Conservation (phyloP, 202 grass and related monocot genomes). For the Digitaria exilis region DNA sequence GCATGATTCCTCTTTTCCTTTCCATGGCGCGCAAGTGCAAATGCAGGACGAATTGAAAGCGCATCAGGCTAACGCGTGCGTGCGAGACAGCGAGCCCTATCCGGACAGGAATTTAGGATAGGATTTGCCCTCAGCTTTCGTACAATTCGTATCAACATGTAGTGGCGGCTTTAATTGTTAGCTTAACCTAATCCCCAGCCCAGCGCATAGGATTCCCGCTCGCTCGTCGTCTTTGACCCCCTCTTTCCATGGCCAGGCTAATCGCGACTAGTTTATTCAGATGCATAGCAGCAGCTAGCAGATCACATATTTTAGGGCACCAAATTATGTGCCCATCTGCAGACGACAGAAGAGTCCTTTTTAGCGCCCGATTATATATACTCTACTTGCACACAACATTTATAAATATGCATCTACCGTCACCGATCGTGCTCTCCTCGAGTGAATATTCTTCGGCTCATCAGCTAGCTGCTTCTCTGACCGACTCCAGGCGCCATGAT, state of each 20-base stretch:
- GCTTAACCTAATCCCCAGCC: not conserved
- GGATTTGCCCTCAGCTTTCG: conserved; percentile 44
- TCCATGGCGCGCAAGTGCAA: not conserved
- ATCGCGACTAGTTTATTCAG: not conserved
- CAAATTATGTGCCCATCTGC: conserved; percentile 34
- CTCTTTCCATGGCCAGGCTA: not conserved
- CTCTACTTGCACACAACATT: not conserved
- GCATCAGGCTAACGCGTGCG: not conserved
- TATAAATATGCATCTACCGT: not conserved
- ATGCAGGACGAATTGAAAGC: not conserved
- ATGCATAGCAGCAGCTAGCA: not conserved
- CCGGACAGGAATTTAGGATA: conserved; percentile 46
- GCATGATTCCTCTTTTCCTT: not conserved
- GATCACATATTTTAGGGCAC: not conserved
- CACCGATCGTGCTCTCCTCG: conserved; percentile 23
- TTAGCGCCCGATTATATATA: conserved; percentile 8
- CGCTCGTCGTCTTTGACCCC: conserved; percentile 25
- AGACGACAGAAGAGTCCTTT: conserved; percentile 44
- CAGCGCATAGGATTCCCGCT: conserved; percentile 48
- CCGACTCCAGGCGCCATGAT: conserved; percentile 30
- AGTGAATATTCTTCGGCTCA: conserved; percentile 30
- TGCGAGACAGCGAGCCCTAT: conserved; percentile 15
- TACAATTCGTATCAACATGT: conserved; percentile 44
- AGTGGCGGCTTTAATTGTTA: conserved; percentile 27
- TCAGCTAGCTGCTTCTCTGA: conserved; percentile 35